phyloP scores from a whole-genome alignment of 345 rosid species.

The Eutrema heterophyllum region DNA sequence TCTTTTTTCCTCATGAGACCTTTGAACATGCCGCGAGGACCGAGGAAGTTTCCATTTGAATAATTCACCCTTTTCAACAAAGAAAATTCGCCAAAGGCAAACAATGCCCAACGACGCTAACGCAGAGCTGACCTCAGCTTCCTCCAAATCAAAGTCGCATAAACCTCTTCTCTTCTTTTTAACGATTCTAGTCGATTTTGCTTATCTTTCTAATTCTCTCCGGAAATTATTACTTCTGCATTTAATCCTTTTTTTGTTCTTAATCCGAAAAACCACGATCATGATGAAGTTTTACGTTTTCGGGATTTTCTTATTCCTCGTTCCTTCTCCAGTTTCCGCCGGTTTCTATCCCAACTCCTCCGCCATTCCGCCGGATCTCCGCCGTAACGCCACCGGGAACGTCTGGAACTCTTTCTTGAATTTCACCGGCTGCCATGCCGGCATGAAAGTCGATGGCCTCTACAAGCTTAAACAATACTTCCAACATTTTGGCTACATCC shows the following conservation, averaged over 20 bases:
- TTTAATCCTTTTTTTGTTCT: too few species aligned
- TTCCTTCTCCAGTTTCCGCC: constrained; percentile 22
- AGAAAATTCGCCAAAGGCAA: constrained; percentile 10
- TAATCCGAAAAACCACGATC: background rate
- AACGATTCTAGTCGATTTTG: background rate
- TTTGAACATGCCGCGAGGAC: constrained; percentile 12
- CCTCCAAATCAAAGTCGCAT: background rate
- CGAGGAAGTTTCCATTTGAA: constrained; percentile 23
- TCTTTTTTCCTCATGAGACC: background rate
- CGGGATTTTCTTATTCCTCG: background rate
- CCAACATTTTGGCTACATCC: constrained; percentile 32
- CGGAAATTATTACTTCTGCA: too few species aligned
- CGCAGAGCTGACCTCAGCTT: background rate
- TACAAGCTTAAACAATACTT: constrained; percentile 29
- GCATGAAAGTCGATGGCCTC: constrained; percentile 24
- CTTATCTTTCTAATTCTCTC: background rate
- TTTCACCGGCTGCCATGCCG: constrained; percentile 29
- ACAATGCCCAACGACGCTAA: background rate
- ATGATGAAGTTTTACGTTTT: constrained; percentile 17
- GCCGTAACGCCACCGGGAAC: constrained; percentile 13
- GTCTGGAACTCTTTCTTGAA: constrained; percentile 25
- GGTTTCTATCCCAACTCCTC: constrained; percentile 23
- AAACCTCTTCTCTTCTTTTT: background rate
- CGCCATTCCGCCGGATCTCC: constrained; percentile 16
- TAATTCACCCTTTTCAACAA: background rate